Conservation (phyloP, 2,329 filamentous ascomycete species). For the Hymenoscyphus linearis region DNA sequence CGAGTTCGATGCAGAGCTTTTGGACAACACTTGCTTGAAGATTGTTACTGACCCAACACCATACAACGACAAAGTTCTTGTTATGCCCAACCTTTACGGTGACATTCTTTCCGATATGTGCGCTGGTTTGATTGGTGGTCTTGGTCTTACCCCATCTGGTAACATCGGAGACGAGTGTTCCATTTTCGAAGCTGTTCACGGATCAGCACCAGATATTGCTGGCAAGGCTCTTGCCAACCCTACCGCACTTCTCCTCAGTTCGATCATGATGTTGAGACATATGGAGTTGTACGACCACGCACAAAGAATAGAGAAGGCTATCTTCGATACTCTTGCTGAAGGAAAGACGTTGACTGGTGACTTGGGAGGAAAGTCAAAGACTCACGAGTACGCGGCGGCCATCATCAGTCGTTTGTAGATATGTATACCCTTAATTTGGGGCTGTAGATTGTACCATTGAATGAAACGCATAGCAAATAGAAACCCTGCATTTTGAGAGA, state of each 20-base stretch:
- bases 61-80: conserved; percentile 99
- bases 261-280: conserved; percentile 99
- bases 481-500: not conserved
- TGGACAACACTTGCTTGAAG: conserved; percentile 99
- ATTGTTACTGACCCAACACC: conserved; percentile 94
- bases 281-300: conserved; percentile 89
- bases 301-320: conserved; percentile 83
- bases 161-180: conserved; percentile 99
- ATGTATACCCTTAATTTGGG: conserved; percentile 22
- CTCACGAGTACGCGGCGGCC: conserved; percentile 84
- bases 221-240: conserved; percentile 96
- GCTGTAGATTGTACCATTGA: conserved; percentile 31
- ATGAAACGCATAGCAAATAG: conserved; percentile 20
- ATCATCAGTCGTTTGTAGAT: conserved; percentile 60
- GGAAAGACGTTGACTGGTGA: conserved; percentile 96
- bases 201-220: conserved; percentile 92
- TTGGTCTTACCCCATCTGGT: conserved; percentile 92
- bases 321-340: conserved; percentile 91
- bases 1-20: conserved; percentile 94
- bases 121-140: conserved; percentile 94
- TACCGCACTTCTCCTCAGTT: conserved; percentile 88
- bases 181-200: conserved; percentile 99
- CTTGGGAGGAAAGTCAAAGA: conserved; percentile 93
- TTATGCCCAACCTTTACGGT: conserved; percentile 98
- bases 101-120: conserved; percentile 99